Base-by-base conservation (phyloP, 352 stramenopile genomes). In the Phytophthora pinifolia region DNA sequence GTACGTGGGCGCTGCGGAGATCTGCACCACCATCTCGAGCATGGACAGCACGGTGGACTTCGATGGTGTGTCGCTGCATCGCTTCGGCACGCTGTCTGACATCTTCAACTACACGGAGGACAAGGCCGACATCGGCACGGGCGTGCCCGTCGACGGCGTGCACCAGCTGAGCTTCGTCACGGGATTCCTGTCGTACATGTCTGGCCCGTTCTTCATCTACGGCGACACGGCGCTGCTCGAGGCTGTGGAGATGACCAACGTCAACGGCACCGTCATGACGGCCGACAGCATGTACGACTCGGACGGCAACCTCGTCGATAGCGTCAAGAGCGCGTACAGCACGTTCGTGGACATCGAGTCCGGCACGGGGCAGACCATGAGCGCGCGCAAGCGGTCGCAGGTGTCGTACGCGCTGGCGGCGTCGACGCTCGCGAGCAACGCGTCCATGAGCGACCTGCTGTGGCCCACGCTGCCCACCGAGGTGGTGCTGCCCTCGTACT, bases 161-260 rank as follows among this genome's bases (percentile, higher is more conserved):
- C 82, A 92, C 48, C 64, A 74, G 36, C 46, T 87, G 43, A 76
- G 71, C 50, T 92, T 89, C 58, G 70, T 75, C 56, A 73, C 57
- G 25, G 82, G 82, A 35, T 87, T 92, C 54, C 39, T 89, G 27
- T 74, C 77, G 32, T 92, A 81, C 57, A 59, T 92, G 42, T 92
- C 82, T 44, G 84, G 72, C 18, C 79, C 82, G 15, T 59, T 87
- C 53, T 92, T 76, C 53, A 53, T 92, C n/a, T 82, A 76, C 48
- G 76, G 77, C 3, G 61, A 89, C 58, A 57, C 57, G 18, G 72
- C 70, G 18, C 48, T 92, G 32, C 57, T 70, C 0, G 58, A 71
- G 3, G 53, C 29, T 9, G 70, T 92, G 14, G 53, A 76, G 38
- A 79, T 92, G 62, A 92, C 82, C 32, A 80, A 75, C 38, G 37